Percentiles rank a stretch among this genome's conserved stretches.
Evolutionary conservation across 176 grass and related monocot genomes (phyloP).

Genomic region (Aegilops bicornis): DNA sequence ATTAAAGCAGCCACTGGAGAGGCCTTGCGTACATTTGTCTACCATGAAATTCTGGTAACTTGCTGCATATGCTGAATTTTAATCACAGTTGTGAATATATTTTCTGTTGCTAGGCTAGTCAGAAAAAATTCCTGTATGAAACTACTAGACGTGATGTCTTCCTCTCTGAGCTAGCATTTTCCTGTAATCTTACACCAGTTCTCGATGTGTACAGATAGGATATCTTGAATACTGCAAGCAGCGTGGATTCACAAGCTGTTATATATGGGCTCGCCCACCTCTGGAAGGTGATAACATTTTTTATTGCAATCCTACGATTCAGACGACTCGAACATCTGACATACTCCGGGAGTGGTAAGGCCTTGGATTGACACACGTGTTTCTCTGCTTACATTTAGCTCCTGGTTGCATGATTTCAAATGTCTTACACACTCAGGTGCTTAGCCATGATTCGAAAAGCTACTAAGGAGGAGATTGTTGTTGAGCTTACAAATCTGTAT

Average conservation of each 20-base stretch:
- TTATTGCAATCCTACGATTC: constrained; percentile 99
- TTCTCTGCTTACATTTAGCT: constrained; percentile 1
- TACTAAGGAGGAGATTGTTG: constrained; percentile 86
- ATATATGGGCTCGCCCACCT: constrained; percentile 98
- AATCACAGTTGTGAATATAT: constrained; percentile 13
- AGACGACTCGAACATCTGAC: constrained; percentile 97
- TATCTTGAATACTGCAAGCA: constrained; percentile 99
- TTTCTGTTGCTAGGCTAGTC: constrained; percentile 11
- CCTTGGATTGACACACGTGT: constrained; percentile 7
- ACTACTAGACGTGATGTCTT: background rate
- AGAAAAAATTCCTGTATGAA: constrained; percentile 23
- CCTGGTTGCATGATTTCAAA: constrained; percentile 6
- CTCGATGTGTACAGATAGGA: constrained; percentile 75
- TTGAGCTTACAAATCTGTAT: constrained; percentile 87
- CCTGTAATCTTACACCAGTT: constrained; percentile 19
- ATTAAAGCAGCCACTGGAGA: constrained; percentile 78
- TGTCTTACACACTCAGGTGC: constrained; percentile 60
- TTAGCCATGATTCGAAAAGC: constrained; percentile 97
- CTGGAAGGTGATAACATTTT: constrained; percentile 98
- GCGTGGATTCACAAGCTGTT: constrained; percentile 99
- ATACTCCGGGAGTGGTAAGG: constrained; percentile 93
- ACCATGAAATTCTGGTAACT: constrained; percentile 98
- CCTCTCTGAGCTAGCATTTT: constrained; percentile 5
- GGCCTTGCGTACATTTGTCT: constrained; percentile 83
- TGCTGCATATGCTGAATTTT: background rate